These are phyloP conservation scores for Periconia digitata DNA, from an alignment of 2,329 filamentous ascomycete genomes.

Conservation along the genomic window DNA sequence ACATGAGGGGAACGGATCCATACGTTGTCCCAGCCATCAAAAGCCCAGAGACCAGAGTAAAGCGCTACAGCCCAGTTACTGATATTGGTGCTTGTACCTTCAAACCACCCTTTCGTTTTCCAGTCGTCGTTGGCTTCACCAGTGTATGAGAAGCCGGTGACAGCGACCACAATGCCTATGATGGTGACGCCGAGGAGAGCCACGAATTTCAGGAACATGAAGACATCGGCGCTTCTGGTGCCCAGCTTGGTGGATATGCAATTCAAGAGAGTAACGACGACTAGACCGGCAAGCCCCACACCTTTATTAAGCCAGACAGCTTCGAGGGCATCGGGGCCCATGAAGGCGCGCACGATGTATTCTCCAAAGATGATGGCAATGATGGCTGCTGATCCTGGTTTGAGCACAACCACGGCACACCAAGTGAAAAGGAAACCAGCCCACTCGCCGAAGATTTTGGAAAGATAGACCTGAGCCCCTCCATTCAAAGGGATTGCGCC, in stretches of 20 bases:
- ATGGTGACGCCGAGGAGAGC: conserved; percentile 84
- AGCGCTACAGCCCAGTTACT: conserved; percentile 91
- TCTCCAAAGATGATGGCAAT: conserved; percentile 98
- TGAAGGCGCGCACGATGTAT: conserved; percentile 85
- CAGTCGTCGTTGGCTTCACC: conserved; percentile 79
- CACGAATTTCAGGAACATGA: conserved; percentile 97
- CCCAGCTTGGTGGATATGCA: conserved; percentile 88
- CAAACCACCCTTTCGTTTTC: conserved; percentile 87
- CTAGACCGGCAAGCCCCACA: conserved; percentile 76
- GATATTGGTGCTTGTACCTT: conserved; percentile 75
- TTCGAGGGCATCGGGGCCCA: conserved; percentile 81
- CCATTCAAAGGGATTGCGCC: conserved; percentile 95
- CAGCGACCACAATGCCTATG: conserved; percentile 84
- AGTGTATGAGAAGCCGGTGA: conserved; percentile 78
- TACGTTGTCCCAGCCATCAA: conserved; percentile 98
- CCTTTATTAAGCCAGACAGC: conserved; percentile 88
- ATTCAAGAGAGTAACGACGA: conserved; percentile 80
- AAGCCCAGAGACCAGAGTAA: conserved; percentile 96
- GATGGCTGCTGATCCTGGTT: conserved; percentile 90
- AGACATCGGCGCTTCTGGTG: conserved; percentile 82
- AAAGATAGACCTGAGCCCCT: conserved; percentile 88
- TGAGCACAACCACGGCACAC: conserved; percentile 91
- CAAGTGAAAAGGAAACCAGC: conserved; percentile 94
- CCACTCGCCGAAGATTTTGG: conserved; percentile 94
- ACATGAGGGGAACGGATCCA: conserved; percentile 41